phyloP scores from a whole-genome alignment of 176 grass and related monocot genomes.

The Carex scoparia region DNA sequence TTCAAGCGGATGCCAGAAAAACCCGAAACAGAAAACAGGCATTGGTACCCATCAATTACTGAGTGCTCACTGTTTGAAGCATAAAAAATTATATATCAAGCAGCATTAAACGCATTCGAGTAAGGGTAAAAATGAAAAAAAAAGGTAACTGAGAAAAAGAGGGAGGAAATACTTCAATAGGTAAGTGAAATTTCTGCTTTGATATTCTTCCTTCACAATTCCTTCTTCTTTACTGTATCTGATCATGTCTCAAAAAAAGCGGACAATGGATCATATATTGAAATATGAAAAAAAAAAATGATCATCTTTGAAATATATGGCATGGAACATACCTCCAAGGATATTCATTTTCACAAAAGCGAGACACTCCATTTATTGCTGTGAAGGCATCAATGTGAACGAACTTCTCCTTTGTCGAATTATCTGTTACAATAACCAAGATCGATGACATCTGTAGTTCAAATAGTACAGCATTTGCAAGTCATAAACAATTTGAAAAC shows the following conservation, averaged over 20 bases:
- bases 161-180: conserved; percentile 44
- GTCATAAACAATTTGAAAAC: conserved; percentile 4
- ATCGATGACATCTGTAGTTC: conserved; percentile 20
- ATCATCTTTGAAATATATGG: background rate
- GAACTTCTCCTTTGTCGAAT: conserved; percentile 51
- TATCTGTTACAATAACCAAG: conserved; percentile 43
- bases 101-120: background rate
- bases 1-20: conserved; percentile 52
- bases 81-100: conserved; percentile 8
- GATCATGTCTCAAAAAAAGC: conserved; percentile 8
- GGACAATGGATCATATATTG: background rate
- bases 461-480: background rate
- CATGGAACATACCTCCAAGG: conserved; percentile 67
- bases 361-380: conserved; percentile 85
- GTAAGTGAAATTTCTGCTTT: conserved; percentile 71
- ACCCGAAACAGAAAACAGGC: conserved; percentile 68
- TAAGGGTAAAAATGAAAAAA: background rate
- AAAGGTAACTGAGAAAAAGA: background rate
- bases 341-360: conserved; percentile 89
- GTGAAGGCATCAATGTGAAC: conserved; percentile 90
- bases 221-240: conserved; percentile 89
- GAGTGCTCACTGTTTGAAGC: conserved; percentile 50
- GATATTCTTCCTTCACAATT: conserved; percentile 31
- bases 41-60: conserved; percentile 58
- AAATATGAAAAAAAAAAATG: background rate